A percentile compares a stretch with the other conserved stretches of the same genome.
Conservation (phyloP, 2,329 filamentous ascomycete genomes). For the Chaetomiaceae sp. region DNA sequence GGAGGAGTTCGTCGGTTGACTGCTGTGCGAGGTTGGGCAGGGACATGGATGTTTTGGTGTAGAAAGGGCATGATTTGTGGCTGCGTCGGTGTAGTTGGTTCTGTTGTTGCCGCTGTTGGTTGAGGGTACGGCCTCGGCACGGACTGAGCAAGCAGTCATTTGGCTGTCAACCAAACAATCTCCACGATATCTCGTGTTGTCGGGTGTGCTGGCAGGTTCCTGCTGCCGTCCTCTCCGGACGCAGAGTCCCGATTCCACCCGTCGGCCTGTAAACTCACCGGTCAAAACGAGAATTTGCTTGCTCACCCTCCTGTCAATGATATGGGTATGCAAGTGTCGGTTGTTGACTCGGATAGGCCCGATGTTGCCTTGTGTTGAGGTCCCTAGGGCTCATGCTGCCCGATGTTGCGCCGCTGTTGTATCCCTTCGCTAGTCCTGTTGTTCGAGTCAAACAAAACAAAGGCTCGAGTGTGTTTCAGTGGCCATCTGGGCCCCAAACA, state of each 20-base stretch:
- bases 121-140: not conserved
- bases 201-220: not conserved
- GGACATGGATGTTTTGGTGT: not conserved
- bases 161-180: not conserved
- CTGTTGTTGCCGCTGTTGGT: not conserved
- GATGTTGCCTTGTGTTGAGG: not conserved
- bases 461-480: not conserved
- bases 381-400: not conserved
- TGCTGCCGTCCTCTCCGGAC: not conserved
- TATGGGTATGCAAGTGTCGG: not conserved
- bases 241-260: not conserved
- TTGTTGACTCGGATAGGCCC: not conserved
- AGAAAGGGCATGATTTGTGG: too few species aligned
- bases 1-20: constrained; percentile 3
- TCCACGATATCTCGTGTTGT: not conserved
- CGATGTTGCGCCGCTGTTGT: not conserved
- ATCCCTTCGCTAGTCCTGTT: not conserved
- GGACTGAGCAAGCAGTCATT: not conserved
- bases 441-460: not conserved
- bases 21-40: constrained; percentile 1
- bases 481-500: not conserved
- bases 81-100: too few species aligned
- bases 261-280: not conserved
- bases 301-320: not conserved
- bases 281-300: not conserved